A percentile compares a stretch with the other conserved stretches of the same genome.
Evolutionary conservation across 1,139 yeast species (phyloP).

Genomic region (Saccharomyces pastorianus): DNA sequence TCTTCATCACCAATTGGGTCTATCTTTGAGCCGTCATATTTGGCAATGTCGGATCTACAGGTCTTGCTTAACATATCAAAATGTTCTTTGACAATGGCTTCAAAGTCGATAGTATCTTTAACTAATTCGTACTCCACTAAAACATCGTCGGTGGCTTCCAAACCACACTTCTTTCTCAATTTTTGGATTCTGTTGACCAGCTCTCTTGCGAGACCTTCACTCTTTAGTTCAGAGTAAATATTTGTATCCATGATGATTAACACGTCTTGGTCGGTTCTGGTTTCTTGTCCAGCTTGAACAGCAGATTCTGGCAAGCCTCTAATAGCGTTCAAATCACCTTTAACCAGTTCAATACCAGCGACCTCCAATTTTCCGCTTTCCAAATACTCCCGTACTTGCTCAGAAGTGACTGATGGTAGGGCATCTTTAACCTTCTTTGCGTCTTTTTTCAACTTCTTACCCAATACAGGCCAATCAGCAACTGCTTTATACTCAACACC

Average conservation of each 20-base stretch:
- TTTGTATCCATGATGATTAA: slow-evolving; percentile 82
- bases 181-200: slow-evolving; percentile 95
- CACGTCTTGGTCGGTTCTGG: slow-evolving; percentile 82
- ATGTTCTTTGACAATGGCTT: slow-evolving; percentile 55
- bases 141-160: slow-evolving; percentile 92
- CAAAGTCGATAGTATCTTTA: slow-evolving; percentile 66
- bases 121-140: slow-evolving; percentile 68
- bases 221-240: slow-evolving; percentile 76
- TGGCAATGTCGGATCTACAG: slow-evolving; percentile 45
- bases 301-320: slow-evolving; percentile 73
- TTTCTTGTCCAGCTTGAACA: slow-evolving; percentile 64
- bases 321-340: slow-evolving; percentile 82
- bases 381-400: slow-evolving; percentile 71
- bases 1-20: slow-evolving; percentile 79
- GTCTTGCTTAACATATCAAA: slow-evolving; percentile 65
- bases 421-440: slow-evolving; percentile 93
- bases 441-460: slow-evolving; percentile 92
- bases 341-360: slow-evolving; percentile 79
- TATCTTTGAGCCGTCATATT: slow-evolving; percentile 32
- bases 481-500: slow-evolving; percentile 89
- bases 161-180: slow-evolving; percentile 91
- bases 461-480: slow-evolving; percentile 98
- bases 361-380: slow-evolving; percentile 68
- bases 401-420: slow-evolving; percentile 71
- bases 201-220: slow-evolving; percentile 95